Conservation (phyloP, 2,329 filamentous ascomycete species). For the Phymatotrichopsis omnivora region DNA sequence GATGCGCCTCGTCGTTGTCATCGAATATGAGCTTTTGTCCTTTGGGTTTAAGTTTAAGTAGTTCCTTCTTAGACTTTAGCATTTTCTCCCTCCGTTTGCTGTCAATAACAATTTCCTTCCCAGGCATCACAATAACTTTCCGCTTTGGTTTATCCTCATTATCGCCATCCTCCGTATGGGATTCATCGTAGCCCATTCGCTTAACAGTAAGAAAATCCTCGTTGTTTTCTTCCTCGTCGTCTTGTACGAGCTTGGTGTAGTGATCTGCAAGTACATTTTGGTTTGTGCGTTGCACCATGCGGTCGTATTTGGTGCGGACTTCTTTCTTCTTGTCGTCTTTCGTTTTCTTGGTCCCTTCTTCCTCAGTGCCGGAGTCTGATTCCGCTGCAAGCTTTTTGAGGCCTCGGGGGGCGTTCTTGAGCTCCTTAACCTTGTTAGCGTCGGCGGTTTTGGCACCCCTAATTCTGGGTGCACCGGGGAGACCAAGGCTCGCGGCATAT, state of each 20-base stretch:
- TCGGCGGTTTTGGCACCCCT: constrained; percentile 88
- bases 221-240: constrained; percentile 49
- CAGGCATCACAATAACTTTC: constrained; percentile 56
- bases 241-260: constrained; percentile 71
- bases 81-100: constrained; percentile 92
- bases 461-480: constrained; percentile 81
- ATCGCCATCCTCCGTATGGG: constrained; percentile 34
- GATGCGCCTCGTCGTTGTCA: constrained; percentile 76
- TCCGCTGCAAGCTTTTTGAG: constrained; percentile 39
- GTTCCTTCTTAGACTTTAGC: constrained; percentile 88
- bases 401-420: constrained; percentile 46
- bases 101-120: constrained; percentile 69
- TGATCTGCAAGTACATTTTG: constrained; percentile 92
- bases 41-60: constrained; percentile 80
- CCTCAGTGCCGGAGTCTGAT: constrained; percentile 43
- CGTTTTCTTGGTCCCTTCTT: constrained; percentile 38
- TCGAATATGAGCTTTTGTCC: constrained; percentile 82
- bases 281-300: constrained; percentile 93
- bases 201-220: constrained; percentile 84
- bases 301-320: constrained; percentile 88
- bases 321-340: constrained; percentile 48
- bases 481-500: constrained; percentile 72
- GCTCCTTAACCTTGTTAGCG: constrained; percentile 55
- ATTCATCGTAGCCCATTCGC: constrained; percentile 64
- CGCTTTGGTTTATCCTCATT: constrained; percentile 33